Evolutionary conservation across 78 protist species (phyloP), one percentile per base, ranked within the genome.

Genomic region (Dictyostelium citrinum): DNA sequence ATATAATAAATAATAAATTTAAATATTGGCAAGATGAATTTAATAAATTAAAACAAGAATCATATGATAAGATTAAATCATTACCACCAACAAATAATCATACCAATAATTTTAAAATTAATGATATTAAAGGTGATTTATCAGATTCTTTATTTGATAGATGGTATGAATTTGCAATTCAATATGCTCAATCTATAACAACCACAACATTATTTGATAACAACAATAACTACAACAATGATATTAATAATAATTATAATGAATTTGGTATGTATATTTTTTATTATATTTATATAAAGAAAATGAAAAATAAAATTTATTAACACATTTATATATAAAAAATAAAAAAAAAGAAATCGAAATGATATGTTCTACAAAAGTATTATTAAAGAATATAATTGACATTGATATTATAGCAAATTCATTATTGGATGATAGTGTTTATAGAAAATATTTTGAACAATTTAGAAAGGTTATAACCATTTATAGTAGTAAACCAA

Each of bases 141-240:
- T 27, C 79, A 27, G 79, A 71, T 31, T 17, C 10, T 24, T 24
- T 71, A 31, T 71, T 71, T 31, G 43, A 71, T 16, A 71, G 29
- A 31, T 71, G 79, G 79, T 71, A 71, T 71, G 24, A 71, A 71
- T 71, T 35, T 71, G 79, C 79, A 14, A 71, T 71, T 31, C n/a
- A 20, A 31, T 71, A 71, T 71, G 79, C 43, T 27, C 46, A 71
- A 31, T 37, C 39, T 27, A 31, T 37, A 33, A 33, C 6, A 33
- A n/a, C 20, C 22, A 5, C 27, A 20, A 55, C n/a, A 33, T 14
- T 2, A 14, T 10, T 9, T 24, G 70, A n/a, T 24, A 60, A 9
- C 9, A n/a, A 60, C 24, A n/a, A 60, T 24, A 60, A 49, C 7
- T 5, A 55, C 20, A 20, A 55, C 20, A 20, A 14, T 60, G 11